Base-by-base conservation (phyloP, 2,329 filamentous ascomycete species). In the Fusarium sublunatum region DNA sequence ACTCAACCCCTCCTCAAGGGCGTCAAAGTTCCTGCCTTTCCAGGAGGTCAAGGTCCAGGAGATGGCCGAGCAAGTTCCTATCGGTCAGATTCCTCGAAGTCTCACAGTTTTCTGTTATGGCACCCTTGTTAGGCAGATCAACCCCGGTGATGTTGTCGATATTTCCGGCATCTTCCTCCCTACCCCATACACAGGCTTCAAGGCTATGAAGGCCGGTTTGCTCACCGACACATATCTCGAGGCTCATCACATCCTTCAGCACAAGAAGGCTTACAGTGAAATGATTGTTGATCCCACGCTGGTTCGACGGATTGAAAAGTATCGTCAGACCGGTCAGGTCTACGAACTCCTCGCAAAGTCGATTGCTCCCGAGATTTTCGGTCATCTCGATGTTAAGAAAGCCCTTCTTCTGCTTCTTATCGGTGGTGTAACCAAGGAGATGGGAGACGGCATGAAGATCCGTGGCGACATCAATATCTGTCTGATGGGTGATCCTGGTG, bases 41-140 rank as follows among this genome's bases (percentile, higher is more conserved):
- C 95, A 99, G 77, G 95, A 99, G 77, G 88, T 98, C 78, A 98
- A 98, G 81, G 93, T 99, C 53, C 95, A 99, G 78, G 95, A 99
- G 75, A 92, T 98, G 88, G 93, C 95, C n/a, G 95, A 99, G 75
- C 95, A 99, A 76, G 95, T 99, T 0, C 95, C 95, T 7, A 96
- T 99, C 64, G 95, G 95, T 46, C 95, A 99, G 75, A 99, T 99
- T 70, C 95, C 95, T 29, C 88, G 95, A 57, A 92, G 92, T 54
- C 81, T 99, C 62, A 98, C 94, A 0, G 82, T 99, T 22, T 86
- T 96, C 71, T 97, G 93, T 77, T 90, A 96, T 73, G 95, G 95
- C 59, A 91, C 88, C 59, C 83, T 96, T 11, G 92, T 94, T 28
- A 86, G 95, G 57, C 88, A 92, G 70, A 86, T 98, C 72, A 98